Base-by-base conservation (phyloP, 371 early-diverging fungal genomes). In the Apophysomyces elegans region DNA sequence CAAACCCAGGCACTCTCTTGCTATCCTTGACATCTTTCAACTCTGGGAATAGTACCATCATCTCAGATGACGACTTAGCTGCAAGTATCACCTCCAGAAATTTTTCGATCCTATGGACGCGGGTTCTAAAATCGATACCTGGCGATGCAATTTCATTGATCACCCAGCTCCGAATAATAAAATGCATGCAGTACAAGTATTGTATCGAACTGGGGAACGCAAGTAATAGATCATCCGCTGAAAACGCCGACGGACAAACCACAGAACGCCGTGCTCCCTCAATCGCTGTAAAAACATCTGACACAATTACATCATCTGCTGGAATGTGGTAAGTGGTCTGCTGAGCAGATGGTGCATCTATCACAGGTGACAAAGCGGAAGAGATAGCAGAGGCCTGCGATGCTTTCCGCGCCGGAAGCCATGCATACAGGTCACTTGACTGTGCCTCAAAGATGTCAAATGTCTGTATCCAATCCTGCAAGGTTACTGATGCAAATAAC, bases 401-500 rank as follows among this genome's bases (percentile, higher is more conserved):
- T 67, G 84, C 73, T 77, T 89, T 82, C 14, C 73, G 74, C n/a
- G 86, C 75, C 3, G 91, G 86, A 39, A 90, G 77, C 93, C 93
- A 93, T 4, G 88, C 85, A 65, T 92, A 75, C 9, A 86, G 78
- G 57, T 86, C 88, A n/a, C 78, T 75, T 4, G 91, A 88, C 66
- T 93, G 93, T 1, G 86, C 85, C 63, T 91, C 91, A 32, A 93
- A 80, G 3, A 89, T 70, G 59, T 90, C 84, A 72, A 86, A 90
- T 21, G 90, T 77, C 2, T 86, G 83, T 16, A 91, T 79, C 91
- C 93, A 93, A 69, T 93, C 93, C 61, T 89, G 86, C 39, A 84
- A 74, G 4, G 86, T 81, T 37, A 89, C 84, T 2, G 82, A 77
- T n/a, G 84, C 74, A 72, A 90, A 90, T 7, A 86, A 65, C 36